Percentiles rank a stretch among this genome's conserved stretches.
Evolutionary conservation across 2,329 filamentous ascomycete genomes (phyloP).

Genomic region (Pseudocercospora crystallina): DNA sequence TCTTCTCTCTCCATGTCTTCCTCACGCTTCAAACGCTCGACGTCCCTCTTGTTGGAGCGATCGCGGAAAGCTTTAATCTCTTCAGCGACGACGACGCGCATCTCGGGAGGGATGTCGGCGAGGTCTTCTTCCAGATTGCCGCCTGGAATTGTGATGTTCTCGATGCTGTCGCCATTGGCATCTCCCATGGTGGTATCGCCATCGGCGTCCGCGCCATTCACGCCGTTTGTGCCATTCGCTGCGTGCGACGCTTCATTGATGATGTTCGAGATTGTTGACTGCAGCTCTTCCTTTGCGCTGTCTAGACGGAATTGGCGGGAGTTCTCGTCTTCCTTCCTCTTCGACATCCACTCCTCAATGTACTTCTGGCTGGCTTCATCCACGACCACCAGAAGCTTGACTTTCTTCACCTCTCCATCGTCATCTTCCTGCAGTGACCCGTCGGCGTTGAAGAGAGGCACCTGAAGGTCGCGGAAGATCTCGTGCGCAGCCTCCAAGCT

Average conservation of each 20-base stretch:
- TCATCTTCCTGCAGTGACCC: slow-evolving; percentile 44
- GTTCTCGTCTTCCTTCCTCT: slow-evolving; percentile 61
- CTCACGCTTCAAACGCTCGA: slow-evolving; percentile 82
- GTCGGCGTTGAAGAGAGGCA: slow-evolving; percentile 64
- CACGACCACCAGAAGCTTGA: slow-evolving; percentile 56
- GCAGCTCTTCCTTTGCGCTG: slow-evolving; percentile 66
- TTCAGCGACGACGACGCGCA: slow-evolving; percentile 89
- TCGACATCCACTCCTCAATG: slow-evolving; percentile 75
- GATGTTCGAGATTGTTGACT: slow-evolving; percentile 67
- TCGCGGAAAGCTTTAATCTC: slow-evolving; percentile 96
- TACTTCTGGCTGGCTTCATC: slow-evolving; percentile 83
- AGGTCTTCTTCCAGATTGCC: slow-evolving; percentile 79
- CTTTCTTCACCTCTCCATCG: slow-evolving; percentile 31
- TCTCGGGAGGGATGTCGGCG: slow-evolving; percentile 90
- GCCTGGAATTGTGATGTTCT: slow-evolving; percentile 86
- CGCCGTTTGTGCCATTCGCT: slow-evolving; percentile 26
- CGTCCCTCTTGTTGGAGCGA: slow-evolving; percentile 80
- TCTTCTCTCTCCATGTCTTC: slow-evolving; percentile 91
- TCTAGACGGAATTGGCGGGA: slow-evolving; percentile 68
- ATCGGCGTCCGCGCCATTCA: slow-evolving; percentile 15
- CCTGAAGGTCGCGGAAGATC: slow-evolving; percentile 75
- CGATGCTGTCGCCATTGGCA: slow-evolving; percentile 55
- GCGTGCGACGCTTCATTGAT: slow-evolving; percentile 60
- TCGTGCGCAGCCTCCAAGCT: slow-evolving; percentile 83
- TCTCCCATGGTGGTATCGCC: slow-evolving; percentile 26